Conservation (phyloP, 805 yeast species). For the Candida verbasci region DNA sequence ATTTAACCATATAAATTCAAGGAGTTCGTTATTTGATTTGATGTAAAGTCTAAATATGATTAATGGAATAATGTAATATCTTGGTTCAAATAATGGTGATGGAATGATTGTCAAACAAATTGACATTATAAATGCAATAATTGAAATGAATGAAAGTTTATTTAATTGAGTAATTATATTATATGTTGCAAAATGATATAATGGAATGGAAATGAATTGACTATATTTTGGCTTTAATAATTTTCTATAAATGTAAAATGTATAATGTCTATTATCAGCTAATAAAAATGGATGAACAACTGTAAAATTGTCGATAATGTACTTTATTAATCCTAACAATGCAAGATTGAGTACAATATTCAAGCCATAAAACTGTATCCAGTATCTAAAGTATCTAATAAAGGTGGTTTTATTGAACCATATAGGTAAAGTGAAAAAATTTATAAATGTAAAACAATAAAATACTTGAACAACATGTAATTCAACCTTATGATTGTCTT, state of each 20-base stretch:
- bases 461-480: conserved; percentile 77
- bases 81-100: conserved; percentile 89
- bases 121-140: conserved; percentile 49
- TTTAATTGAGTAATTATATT: conserved; percentile 16
- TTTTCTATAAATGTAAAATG: conserved; percentile 78
- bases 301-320: conserved; percentile 56
- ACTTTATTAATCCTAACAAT: conserved; percentile 28
- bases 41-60: conserved; percentile 63
- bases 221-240: conserved; percentile 49
- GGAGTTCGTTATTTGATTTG: conserved; percentile 12
- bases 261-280: conserved; percentile 92
- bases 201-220: conserved; percentile 52
- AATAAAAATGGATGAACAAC: conserved; percentile 83
- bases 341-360: conserved; percentile 14
- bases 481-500: conserved; percentile 71
- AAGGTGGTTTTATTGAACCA: conserved; percentile 53
- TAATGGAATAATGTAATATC: conserved; percentile 84
- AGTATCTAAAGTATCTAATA: conserved; percentile 30
- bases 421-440: conserved; percentile 66
- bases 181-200: conserved; percentile 62
- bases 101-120: conserved; percentile 66
- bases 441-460: conserved; percentile 65
- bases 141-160: conserved; percentile 30
- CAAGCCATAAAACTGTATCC: conserved; percentile 18
- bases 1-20: conserved; percentile 64